Percentiles rank a stretch among this genome's conserved stretches.
phyloP scores from a whole-genome alignment of 2,329 filamentous ascomycete genomes.

The Fusarium drepaniforme region DNA sequence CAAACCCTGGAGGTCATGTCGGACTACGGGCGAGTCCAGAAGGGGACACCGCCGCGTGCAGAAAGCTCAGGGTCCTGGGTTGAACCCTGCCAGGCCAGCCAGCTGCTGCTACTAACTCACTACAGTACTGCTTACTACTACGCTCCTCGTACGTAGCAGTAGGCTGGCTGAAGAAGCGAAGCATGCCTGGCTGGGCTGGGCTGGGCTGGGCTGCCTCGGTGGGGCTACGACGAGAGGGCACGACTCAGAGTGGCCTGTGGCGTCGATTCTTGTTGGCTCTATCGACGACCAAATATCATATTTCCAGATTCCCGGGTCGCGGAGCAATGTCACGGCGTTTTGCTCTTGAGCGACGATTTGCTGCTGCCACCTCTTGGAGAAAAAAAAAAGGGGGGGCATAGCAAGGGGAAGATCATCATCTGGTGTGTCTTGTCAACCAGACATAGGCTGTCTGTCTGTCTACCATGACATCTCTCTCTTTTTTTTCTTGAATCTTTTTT shows the following conservation, averaged over 20 bases:
- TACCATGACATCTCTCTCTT: neutral
- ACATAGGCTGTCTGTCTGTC: neutral
- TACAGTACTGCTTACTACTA: neutral
- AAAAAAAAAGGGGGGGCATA: neutral
- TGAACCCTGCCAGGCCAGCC: no score
- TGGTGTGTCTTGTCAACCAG: neutral
- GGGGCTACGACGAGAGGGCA: slow-evolving; percentile 10
- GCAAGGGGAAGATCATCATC: neutral
- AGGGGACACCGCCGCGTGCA: no score
- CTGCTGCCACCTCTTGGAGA: slow-evolving; percentile 29
- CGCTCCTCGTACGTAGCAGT: neutral
- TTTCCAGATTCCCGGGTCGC: slow-evolving; percentile 32
- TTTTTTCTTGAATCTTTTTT: neutral
- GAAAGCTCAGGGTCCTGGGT: no score
- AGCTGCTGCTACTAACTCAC: neutral
- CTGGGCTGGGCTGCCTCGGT: neutral
- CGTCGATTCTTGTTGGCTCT: slow-evolving; percentile 24
- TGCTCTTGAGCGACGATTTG: slow-evolving; percentile 19
- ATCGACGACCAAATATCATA: slow-evolving; percentile 8
- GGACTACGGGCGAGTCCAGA: no score
- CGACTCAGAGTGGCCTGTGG: slow-evolving; percentile 19
- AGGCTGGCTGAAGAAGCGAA: neutral
- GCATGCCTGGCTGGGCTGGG: neutral
- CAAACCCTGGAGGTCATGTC: no score
- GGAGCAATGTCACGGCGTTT: slow-evolving; percentile 15